phyloP scores from a whole-genome alignment of 148 eudicot genomes.

The Bassia scoparia region DNA sequence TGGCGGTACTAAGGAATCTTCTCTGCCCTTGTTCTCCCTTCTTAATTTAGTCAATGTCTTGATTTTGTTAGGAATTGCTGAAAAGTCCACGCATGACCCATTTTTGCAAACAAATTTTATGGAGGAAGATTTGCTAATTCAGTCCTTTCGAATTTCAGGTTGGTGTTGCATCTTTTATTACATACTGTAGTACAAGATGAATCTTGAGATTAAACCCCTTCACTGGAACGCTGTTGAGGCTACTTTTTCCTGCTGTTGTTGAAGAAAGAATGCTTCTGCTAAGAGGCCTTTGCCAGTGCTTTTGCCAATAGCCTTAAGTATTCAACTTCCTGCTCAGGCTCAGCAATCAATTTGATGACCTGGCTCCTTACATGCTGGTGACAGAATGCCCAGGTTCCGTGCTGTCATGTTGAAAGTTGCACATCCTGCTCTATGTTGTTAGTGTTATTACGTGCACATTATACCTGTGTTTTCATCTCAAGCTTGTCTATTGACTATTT shows the following conservation, averaged over 20 bases:
- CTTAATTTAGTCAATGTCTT: too few relatives aligned
- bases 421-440: slow-evolving; percentile 72
- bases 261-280: slow-evolving; percentile 75
- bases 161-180: slow-evolving; percentile 88
- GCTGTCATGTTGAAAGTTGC: slow-evolving; percentile 77
- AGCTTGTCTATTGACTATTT: slow-evolving; percentile 21
- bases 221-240: slow-evolving; percentile 58
- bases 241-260: slow-evolving; percentile 66
- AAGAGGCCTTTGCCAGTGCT: slow-evolving; percentile 95
- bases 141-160: slow-evolving; percentile 68
- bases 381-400: slow-evolving; percentile 81
- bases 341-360: slow-evolving; percentile 74
- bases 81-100: too few relatives aligned
- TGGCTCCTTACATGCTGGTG: slow-evolving; percentile 77
- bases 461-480: slow-evolving; percentile 76
- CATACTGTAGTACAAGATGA: slow-evolving; percentile 86
- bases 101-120: too few relatives aligned
- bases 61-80: too few relatives aligned
- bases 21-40: too few relatives aligned
- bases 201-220: slow-evolving; percentile 75
- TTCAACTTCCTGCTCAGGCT: slow-evolving; percentile 67
- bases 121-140: too few relatives aligned
- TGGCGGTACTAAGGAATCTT: too few relatives aligned
- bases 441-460: slow-evolving; percentile 65
- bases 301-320: slow-evolving; percentile 84